phyloP scores from a whole-genome alignment of 768 basidiomycete species.

The Xerocomus brunneocitrinus region DNA sequence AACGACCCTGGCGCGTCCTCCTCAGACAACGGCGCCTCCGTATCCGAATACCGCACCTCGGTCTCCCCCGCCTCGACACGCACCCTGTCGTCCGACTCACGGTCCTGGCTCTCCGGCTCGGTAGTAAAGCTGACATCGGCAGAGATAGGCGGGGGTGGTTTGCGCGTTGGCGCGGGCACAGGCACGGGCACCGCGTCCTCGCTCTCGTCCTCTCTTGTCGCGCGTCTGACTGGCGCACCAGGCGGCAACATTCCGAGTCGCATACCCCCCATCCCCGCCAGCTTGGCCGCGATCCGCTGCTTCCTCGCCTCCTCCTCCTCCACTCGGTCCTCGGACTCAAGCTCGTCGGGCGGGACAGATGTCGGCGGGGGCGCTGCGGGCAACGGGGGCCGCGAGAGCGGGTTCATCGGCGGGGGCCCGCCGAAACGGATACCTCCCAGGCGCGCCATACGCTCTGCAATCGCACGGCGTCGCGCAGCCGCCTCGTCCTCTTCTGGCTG shows the following conservation, averaged over 20 bases:
- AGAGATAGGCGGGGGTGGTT: slow-evolving; percentile 27
- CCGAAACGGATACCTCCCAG: slow-evolving; percentile 85
- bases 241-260: slow-evolving; percentile 52
- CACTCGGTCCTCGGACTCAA: slow-evolving; percentile 16
- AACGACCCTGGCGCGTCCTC: slow-evolving; percentile 44
- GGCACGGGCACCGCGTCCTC: slow-evolving; percentile 27
- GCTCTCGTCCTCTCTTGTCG: slow-evolving; percentile 24
- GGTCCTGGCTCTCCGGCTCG: slow-evolving; percentile 42
- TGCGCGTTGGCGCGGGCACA: slow-evolving; percentile 28
- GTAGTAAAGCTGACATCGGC: slow-evolving; percentile 6
- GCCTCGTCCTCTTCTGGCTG: slow-evolving; percentile 40
- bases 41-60: slow-evolving; percentile 50
- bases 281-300: slow-evolving; percentile 48
- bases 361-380: slow-evolving; percentile 36
- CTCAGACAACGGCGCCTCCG: slow-evolving; percentile 31
- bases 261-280: slow-evolving; percentile 55
- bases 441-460: slow-evolving; percentile 94
- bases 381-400: slow-evolving; percentile 35
- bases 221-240: not conserved
- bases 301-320: slow-evolving; percentile 38
- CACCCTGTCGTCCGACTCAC: slow-evolving; percentile 55
- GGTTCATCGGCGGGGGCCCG: slow-evolving; percentile 46
- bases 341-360: slow-evolving; percentile 26
- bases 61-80: slow-evolving; percentile 48
- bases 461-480: slow-evolving; percentile 57